Conservation (phyloP, 2,329 filamentous ascomycete species). For the Rhynchosporium agropyri region DNA sequence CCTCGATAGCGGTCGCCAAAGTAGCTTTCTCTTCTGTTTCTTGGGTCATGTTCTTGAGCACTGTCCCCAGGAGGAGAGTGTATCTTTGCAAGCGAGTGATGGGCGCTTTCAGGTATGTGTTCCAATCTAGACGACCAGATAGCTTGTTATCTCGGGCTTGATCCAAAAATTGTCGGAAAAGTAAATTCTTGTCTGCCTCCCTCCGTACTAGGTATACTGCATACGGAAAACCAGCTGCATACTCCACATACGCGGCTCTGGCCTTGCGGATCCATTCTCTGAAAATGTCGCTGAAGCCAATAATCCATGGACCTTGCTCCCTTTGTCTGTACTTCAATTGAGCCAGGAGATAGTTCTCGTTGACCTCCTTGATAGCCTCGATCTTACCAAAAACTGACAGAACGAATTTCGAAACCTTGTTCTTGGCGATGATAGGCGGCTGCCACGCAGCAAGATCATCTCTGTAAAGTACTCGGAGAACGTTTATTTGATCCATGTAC, state of each 20-base stretch:
- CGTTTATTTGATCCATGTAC: constrained; percentile 86
- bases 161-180: constrained; percentile 86
- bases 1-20: constrained; percentile 79
- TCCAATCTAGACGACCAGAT: constrained; percentile 86
- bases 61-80: constrained; percentile 77
- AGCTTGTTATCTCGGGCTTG: constrained; percentile 76
- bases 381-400: constrained; percentile 87
- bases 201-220: constrained; percentile 82
- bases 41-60: constrained; percentile 78
- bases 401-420: constrained; percentile 78
- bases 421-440: constrained; percentile 79
- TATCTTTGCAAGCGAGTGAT: constrained; percentile 93
- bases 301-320: constrained; percentile 93
- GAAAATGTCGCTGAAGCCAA: constrained; percentile 95
- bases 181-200: constrained; percentile 80
- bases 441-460: constrained; percentile 74
- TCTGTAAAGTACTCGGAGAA: constrained; percentile 82
- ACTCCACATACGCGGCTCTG: constrained; percentile 84
- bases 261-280: constrained; percentile 98
- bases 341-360: constrained; percentile 88
- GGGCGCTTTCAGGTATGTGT: constrained; percentile 89
- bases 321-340: constrained; percentile 96
- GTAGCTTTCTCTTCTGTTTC: constrained; percentile 92
- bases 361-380: constrained; percentile 84
- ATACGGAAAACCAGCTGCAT: constrained; percentile 83